Evolutionary conservation across 208 protist species (phyloP).

Genomic region (Leishmania turanica): DNA sequence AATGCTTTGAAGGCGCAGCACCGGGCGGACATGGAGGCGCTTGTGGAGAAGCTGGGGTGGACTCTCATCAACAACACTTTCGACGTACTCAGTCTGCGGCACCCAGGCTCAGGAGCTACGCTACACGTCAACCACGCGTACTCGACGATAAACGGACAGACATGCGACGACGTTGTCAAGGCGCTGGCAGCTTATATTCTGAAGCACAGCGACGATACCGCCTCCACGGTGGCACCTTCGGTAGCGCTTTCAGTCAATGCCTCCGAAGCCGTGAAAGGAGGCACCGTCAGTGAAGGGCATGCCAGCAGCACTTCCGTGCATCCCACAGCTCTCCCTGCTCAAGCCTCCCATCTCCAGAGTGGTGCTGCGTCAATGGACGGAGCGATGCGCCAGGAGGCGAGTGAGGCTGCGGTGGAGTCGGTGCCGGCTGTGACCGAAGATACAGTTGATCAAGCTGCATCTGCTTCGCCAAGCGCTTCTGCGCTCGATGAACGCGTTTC

Average conservation of each 20-base stretch:
- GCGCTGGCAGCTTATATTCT: constrained; percentile 30
- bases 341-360: background rate
- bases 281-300: background rate
- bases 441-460: background rate
- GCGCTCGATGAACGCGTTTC: background rate
- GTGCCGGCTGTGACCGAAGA: background rate
- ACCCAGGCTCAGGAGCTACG: constrained; percentile 19
- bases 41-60: constrained; percentile 28
- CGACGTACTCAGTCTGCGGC: constrained; percentile 31
- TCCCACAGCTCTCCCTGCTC: background rate
- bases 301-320: background rate
- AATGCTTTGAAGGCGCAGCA: constrained; percentile 22
- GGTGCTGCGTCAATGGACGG: background rate
- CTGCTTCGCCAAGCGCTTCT: background rate
- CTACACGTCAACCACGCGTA: constrained; percentile 31
- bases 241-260: too few relatives aligned
- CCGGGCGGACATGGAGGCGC: constrained; percentile 4
- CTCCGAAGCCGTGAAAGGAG: background rate
- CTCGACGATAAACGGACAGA: constrained; percentile 25
- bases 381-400: background rate
- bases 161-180: constrained; percentile 22
- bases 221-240: background rate
- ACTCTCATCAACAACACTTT: constrained; percentile 24
- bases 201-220: background rate
- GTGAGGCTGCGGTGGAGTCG: background rate